phyloP scores from a whole-genome alignment of 768 basidiomycete species.

The Mycena crocata region DNA sequence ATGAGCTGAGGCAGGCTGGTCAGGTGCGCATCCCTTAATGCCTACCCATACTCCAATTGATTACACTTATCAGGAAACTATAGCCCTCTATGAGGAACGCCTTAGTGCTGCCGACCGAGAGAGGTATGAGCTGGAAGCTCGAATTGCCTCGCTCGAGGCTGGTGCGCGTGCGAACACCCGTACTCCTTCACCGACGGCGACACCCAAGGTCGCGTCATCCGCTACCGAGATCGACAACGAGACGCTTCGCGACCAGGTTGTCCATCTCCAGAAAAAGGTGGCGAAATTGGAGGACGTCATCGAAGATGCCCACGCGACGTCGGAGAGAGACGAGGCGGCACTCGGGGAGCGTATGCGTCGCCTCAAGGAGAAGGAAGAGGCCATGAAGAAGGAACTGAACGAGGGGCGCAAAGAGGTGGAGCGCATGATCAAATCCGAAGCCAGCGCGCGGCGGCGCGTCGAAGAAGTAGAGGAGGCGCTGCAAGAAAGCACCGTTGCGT shows the following conservation, averaged over 20 bases:
- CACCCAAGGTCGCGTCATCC: constrained; percentile 60
- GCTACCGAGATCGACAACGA: constrained; percentile 97
- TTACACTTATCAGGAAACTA: constrained; percentile 76
- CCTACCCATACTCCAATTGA: constrained; percentile 16
- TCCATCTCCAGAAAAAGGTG: constrained; percentile 85
- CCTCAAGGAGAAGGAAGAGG: constrained; percentile 79
- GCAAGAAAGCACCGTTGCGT: constrained; percentile 84
- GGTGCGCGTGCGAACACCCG: constrained; percentile 43
- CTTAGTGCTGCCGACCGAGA: constrained; percentile 75
- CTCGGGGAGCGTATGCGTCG: constrained; percentile 73
- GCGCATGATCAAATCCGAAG: constrained; percentile 70
- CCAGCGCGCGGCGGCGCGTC: constrained; percentile 68
- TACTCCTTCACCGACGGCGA: constrained; percentile 38
- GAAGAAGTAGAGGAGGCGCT: constrained; percentile 93
- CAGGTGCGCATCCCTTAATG: constrained; percentile 63
- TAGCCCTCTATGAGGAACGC: constrained; percentile 93
- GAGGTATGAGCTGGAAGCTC: constrained; percentile 83
- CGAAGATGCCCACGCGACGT: constrained; percentile 76
- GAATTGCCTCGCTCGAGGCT: constrained; percentile 68
- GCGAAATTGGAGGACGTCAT: constrained; percentile 83
- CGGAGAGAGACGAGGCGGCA: constrained; percentile 79
- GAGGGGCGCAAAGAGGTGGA: constrained; percentile 77
- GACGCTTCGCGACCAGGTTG: constrained; percentile 88
- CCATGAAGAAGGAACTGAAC: constrained; percentile 75
- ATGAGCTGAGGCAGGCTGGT: constrained; percentile 89